Evolutionary conservation across 2,329 filamentous ascomycete species (phyloP), one percentile per base, ranked within the genome.

Genomic region (Trichoderma sp.): DNA sequence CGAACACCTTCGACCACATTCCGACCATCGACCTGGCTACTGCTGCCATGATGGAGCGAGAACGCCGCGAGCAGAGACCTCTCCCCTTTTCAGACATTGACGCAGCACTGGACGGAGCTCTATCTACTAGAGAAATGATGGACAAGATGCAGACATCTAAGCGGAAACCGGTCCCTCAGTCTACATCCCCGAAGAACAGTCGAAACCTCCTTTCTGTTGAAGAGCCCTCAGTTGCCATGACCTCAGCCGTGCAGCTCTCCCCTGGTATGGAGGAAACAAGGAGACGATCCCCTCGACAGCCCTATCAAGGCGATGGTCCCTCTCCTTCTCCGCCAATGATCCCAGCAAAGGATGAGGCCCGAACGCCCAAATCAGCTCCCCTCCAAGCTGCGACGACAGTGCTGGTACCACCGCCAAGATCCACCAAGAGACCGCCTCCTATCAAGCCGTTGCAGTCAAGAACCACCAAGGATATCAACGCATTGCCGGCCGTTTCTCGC

Each of bases 211-310:
- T 53, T 7, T 20, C 64, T 12, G 58, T 70, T 12, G 66, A 72
- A 20, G 66, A 28, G 30, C 55, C 65, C 30, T 61, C 68, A 7
- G 62, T 70, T 17, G 74, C 76, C 36, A 78, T 76, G 72, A 76
- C 77, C 3, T 73, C 75, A 2, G 85, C 84, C 2, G 81, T 84
- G 8, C 84, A 88, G 75, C 77, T 86, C 7, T 89, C 87, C 4
- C 87, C 87, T 0, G 83, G 82, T 2, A 77, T 80, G 4, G 86
- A 88, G 7, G 84, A 84, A 57, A 74, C 88, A 32, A 83, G 87
- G 12, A 83, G 85, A 74, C 81, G 88, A 59, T 89, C 87, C 2
- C 87, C 87, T 17, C 80, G 84, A 61, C 71, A 70, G 17, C 36
- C 55, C 12, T 12, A 13, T 15, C 57, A 69, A 12, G 36, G 17